Percentiles rank a stretch among this genome's conserved stretches.
These are phyloP conservation scores for Sicyos baderoa DNA, from an alignment of 306 rosid genomes.

Conservation along the genomic window DNA sequence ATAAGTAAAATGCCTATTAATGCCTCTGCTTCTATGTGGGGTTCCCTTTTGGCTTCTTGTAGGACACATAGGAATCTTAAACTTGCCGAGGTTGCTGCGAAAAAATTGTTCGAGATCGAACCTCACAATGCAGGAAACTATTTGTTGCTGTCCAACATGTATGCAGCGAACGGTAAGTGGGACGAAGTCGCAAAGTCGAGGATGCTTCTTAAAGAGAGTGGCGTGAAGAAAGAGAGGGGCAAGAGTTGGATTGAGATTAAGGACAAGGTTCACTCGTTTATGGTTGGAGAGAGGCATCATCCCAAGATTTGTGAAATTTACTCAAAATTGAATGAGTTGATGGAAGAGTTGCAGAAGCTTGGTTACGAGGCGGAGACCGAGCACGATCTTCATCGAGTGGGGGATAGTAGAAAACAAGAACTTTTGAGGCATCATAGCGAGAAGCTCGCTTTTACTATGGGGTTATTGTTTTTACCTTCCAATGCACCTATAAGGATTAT, in stretches of 20 bases:
- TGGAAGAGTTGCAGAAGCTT: constrained; percentile 50
- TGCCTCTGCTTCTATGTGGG: constrained; percentile 76
- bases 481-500: constrained; percentile 65
- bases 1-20: constrained; percentile 53
- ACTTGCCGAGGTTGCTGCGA: constrained; percentile 70
- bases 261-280: constrained; percentile 57
- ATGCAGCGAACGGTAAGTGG: constrained; percentile 68
- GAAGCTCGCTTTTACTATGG: constrained; percentile 71
- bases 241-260: constrained; percentile 82
- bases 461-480: constrained; percentile 60
- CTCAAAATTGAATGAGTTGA: constrained; percentile 44
- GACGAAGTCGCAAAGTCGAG: constrained; percentile 70
- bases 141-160: constrained; percentile 59
- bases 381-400: constrained; percentile 60
- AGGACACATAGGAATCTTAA: constrained; percentile 48
- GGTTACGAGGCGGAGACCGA: constrained; percentile 47
- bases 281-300: constrained; percentile 69
- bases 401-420: constrained; percentile 53
- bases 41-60: constrained; percentile 79
- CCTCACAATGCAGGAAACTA: constrained; percentile 84
- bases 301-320: constrained; percentile 46
- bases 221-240: constrained; percentile 65
- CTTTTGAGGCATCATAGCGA: constrained; percentile 77
- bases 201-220: constrained; percentile 57
- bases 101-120: constrained; percentile 59